Conservation (phyloP, 805 yeast species). For the Sugiyamaella lignohabitans region DNA sequence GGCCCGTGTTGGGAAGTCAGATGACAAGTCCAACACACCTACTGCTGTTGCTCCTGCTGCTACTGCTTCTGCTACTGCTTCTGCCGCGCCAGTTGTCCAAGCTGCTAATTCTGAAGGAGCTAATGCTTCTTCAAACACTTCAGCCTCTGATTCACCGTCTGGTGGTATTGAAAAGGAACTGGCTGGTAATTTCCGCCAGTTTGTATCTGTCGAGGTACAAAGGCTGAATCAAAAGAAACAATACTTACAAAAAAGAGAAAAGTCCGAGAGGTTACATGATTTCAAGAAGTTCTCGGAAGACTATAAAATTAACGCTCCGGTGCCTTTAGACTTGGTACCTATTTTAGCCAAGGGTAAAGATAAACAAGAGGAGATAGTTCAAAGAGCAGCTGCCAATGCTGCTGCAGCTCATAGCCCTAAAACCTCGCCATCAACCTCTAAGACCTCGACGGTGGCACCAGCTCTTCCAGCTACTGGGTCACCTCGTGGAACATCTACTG, state of each 20-base stretch:
- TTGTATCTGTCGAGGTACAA: constrained; percentile 30
- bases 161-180: constrained; percentile 23
- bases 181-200: constrained; percentile 29
- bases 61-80: constrained; percentile 3
- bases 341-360: constrained; percentile 59
- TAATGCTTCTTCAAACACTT: constrained; percentile 1
- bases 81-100: neutral
- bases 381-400: constrained; percentile 18
- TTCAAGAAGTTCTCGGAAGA: constrained; percentile 73
- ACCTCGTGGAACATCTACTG: neutral
- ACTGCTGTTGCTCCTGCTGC: constrained; percentile 1
- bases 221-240: constrained; percentile 26
- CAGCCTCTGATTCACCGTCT: neutral
- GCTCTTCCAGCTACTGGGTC: neutral
- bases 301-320: constrained; percentile 53
- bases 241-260: constrained; percentile 26
- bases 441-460: neutral
- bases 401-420: constrained; percentile 10
- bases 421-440: constrained; percentile 7
- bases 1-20: neutral
- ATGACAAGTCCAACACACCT: neutral
- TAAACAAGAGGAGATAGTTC: constrained; percentile 57
- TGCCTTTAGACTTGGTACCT: constrained; percentile 62
- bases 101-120: constrained; percentile 16
- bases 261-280: constrained; percentile 31